These are phyloP conservation scores for Quercus rubra DNA, from an alignment of 306 rosid genomes.

Conservation along the genomic window DNA sequence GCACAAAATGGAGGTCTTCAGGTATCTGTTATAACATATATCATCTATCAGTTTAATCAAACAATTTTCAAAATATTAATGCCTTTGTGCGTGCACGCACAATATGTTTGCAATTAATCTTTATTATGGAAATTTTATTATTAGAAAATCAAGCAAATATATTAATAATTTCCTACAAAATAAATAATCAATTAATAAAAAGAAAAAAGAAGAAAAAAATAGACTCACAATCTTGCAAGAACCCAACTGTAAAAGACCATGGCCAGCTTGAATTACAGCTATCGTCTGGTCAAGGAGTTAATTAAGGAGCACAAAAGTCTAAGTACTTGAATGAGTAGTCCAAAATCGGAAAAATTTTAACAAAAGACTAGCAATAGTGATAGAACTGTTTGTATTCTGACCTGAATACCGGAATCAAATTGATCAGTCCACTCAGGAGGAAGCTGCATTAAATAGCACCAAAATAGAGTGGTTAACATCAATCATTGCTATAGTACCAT, in stretches of 20 bases:
- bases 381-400: conserved; percentile 36
- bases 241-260: conserved; percentile 98
- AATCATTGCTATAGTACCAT: conserved; percentile 26
- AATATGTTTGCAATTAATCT: background rate
- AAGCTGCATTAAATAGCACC: conserved; percentile 74
- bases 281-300: conserved; percentile 61
- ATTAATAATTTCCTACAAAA: background rate
- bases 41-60: background rate
- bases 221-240: conserved; percentile 94
- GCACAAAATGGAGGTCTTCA: conserved; percentile 96
- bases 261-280: conserved; percentile 99
- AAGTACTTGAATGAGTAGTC: background rate
- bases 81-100: background rate
- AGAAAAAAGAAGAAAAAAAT: background rate
- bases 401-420: conserved; percentile 99
- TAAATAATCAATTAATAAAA: background rate
- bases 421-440: conserved; percentile 99
- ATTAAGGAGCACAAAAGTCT: conserved; percentile 9
- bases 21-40: conserved; percentile 56
- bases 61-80: background rate
- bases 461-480: conserved; percentile 32
- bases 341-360: background rate
- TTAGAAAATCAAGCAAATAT: background rate
- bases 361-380: background rate
- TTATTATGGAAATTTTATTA: background rate